Evolutionary conservation across 441 rosid genomes (phyloP).

Genomic region (Gossypium aridum): DNA sequence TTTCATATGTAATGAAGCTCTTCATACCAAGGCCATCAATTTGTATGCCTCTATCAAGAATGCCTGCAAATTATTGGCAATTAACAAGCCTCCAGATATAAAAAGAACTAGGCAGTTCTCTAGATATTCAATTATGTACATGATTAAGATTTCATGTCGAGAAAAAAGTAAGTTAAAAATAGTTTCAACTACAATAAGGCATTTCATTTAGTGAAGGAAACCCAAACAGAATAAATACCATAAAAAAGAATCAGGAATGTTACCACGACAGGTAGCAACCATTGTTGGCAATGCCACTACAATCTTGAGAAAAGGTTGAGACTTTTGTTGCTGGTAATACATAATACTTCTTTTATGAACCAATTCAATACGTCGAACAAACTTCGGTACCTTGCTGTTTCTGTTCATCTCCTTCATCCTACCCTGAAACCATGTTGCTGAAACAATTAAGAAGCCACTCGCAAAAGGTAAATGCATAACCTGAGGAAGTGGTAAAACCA

Average conservation of each 20-base stretch:
- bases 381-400: conserved; percentile 58
- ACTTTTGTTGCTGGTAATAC: conserved; percentile 83
- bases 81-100: not conserved
- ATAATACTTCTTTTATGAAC: conserved; percentile 81
- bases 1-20: conserved; percentile 93
- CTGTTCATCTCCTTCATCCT: conserved; percentile 75
- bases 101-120: not conserved
- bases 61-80: conserved; percentile 42
- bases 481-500: not conserved
- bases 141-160: not conserved
- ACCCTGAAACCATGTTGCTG: conserved; percentile 34
- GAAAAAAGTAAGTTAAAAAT: not conserved
- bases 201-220: not conserved
- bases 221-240: not conserved
- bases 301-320: conserved; percentile 80
- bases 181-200: not conserved
- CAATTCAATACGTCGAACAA: conserved; percentile 56
- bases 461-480: not conserved
- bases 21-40: conserved; percentile 88
- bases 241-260: conserved; percentile 12
- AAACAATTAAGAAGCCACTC: conserved; percentile 4
- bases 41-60: conserved; percentile 94
- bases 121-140: not conserved
- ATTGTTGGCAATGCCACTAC: conserved; percentile 89
- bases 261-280: conserved; percentile 94